These are phyloP conservation scores for Magnaporthales sp. DNA, from an alignment of 2,329 filamentous ascomycete genomes.

Conservation along the genomic window DNA sequence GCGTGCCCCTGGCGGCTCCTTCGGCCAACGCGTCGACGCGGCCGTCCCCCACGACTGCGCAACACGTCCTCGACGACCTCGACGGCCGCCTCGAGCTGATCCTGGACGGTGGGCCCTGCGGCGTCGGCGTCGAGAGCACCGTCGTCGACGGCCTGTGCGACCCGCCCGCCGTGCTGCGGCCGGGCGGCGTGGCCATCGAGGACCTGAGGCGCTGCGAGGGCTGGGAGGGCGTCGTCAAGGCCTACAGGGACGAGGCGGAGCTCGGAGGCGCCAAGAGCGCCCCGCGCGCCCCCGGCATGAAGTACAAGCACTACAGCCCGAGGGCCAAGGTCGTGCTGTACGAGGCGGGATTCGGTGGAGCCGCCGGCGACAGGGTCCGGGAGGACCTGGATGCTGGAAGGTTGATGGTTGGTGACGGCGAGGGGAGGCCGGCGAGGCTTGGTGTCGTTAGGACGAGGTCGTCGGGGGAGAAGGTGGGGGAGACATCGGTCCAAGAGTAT, in stretches of 20 bases:
- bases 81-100: constrained; percentile 76
- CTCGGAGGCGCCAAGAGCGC: constrained; percentile 31
- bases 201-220: constrained; percentile 64
- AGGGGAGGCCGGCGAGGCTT: constrained; percentile 18
- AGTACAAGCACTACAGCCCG: constrained; percentile 96
- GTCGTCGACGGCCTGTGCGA: constrained; percentile 83
- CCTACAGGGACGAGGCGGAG: constrained; percentile 69
- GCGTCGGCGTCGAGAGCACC: constrained; percentile 90
- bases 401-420: constrained; percentile 7
- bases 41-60: constrained; percentile 82
- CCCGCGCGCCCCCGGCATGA: constrained; percentile 92
- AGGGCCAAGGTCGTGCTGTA: constrained; percentile 79
- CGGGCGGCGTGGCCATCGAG: constrained; percentile 80
- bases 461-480: constrained; percentile 29
- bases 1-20: constrained; percentile 76
- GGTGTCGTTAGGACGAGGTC: constrained; percentile 48
- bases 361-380: constrained; percentile 6
- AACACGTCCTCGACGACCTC: constrained; percentile 82
- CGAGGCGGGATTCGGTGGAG: constrained; percentile 40
- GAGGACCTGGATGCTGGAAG: constrained; percentile 21
- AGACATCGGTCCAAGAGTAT: constrained; percentile 21
- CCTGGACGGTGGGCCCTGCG: constrained; percentile 78
- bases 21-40: constrained; percentile 93
- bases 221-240: constrained; percentile 72
- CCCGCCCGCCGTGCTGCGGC: constrained; percentile 75